Base-by-base conservation (phyloP, 2,329 filamentous ascomycete species). In the Penicillium palitans region DNA sequence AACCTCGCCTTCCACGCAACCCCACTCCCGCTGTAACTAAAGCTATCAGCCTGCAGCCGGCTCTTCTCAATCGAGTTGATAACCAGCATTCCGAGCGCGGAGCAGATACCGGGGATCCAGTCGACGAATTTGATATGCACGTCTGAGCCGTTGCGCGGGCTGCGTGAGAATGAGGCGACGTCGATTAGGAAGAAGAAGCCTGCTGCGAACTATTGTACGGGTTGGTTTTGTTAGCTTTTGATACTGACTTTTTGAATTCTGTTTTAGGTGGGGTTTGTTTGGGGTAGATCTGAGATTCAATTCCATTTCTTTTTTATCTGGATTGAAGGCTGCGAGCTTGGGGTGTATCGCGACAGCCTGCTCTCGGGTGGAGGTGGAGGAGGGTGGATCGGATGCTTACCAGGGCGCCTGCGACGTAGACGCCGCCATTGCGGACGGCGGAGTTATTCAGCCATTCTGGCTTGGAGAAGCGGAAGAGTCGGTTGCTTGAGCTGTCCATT, bases 1-100 rank as follows among this genome's bases (percentile, higher is more conserved):
- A 89, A 81, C 61, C 84, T 76, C 59, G 87, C 87, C 72, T 88
- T 89, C 87, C 87, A 89, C n/a, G 86, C 85, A 31, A 88, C 85
- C 2, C 85, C 84, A 59, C 83, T 84, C 3, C 86, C 86, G 51
- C 79, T 83, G 73, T 89, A 89, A 59, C 81, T 84, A 70, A 86
- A 89, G 68, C 79, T 84, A 70, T 89, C 87, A 35, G 84, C 85
- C 40, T 81, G 83, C 56, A 90, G 73, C 41, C 86, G 79, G 27
- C 84, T 83, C 76, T 89, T 89, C 69, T 90, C 87, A 68, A 90
- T 89, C 61, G 81, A 85, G 74, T 89, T 89, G 79, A 89, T 89
- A 66, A 89, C 85, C 51, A 89, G 80, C 87, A 89, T 89, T 60
- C 87, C 87, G 33, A 89, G 80, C 60, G 84, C 81, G 44, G 84